Base-by-base conservation (phyloP, 345 rosid species). In the Eucalyptus brandiana region DNA sequence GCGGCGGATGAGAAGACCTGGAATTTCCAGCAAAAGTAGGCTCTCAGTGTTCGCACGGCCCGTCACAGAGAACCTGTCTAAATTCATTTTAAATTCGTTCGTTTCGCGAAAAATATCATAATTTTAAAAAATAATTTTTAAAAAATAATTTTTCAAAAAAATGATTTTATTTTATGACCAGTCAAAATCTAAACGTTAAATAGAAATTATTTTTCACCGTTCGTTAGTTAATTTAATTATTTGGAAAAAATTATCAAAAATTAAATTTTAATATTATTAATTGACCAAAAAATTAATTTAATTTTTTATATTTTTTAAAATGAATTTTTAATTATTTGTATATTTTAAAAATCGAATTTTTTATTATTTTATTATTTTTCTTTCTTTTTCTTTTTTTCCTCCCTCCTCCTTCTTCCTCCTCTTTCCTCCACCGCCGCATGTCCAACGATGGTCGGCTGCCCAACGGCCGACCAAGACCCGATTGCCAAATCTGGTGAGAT, bases 81-180 rank as follows among this genome's bases (percentile, higher is more conserved):
- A 50, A 50, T 50, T 50, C 53, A 49, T 15, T 6, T 23, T 12
- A 5, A 12, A 48, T 48, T 48, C 0, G 1, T 4, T 48, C 2
- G 14, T 48, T 48, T 48, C 2, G 2, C 1, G 2, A 5, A 49
- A 13, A 49, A 14, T 14, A 5, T 14, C 0, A 49, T 5, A 13
- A 0, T 49, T 49, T 0, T 0, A 0, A 14, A 14, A 48, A 49
- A 49, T 0, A 2, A 4, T 49, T 12, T 48, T 12, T 2, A 13
- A 5, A 5, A 49, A 13, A 3, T 14, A 0, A 49, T 14, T 49
- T 49, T 49, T 1, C 0, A 5, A 5, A 14, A 49, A 49, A 49
- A 49, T 14, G 0, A 49, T 1, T 14, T 1, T 14, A 49, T 49
- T 49, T 14, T 49, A 0, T 0, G 1, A 0, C 14, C 1, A 0